Conservation (phyloP, 768 basidiomycete genomes). For the Strobilomyces dryophilus region DNA sequence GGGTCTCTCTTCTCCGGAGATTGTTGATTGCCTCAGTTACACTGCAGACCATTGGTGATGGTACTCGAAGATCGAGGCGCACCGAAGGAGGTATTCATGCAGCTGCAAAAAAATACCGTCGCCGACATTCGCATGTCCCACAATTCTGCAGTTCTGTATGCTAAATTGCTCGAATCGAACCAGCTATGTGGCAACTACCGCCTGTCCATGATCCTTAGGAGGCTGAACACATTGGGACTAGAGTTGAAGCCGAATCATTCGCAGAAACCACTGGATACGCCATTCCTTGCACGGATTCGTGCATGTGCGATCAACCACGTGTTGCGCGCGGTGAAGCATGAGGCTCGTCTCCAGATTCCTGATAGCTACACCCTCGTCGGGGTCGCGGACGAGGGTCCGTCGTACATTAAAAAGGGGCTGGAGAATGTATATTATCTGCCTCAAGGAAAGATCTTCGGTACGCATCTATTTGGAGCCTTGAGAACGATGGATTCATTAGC, state of each 20-base stretch:
- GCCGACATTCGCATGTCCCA: constrained; percentile 49
- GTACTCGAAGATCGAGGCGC: constrained; percentile 75
- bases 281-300: constrained; percentile 57
- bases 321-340: constrained; percentile 70
- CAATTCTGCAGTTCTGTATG: constrained; percentile 49
- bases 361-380: constrained; percentile 70
- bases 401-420: constrained; percentile 47
- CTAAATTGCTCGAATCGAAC: constrained; percentile 46
- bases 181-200: constrained; percentile 43
- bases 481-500: neutral
- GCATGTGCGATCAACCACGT: constrained; percentile 60
- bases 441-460: constrained; percentile 66
- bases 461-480: constrained; percentile 8
- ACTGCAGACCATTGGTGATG: constrained; percentile 64
- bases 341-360: constrained; percentile 69
- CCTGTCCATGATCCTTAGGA: constrained; percentile 48
- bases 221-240: constrained; percentile 45
- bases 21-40: neutral
- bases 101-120: constrained; percentile 48
- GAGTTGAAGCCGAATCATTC: constrained; percentile 38
- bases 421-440: constrained; percentile 51
- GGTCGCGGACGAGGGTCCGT: constrained; percentile 77
- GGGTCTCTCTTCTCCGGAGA: constrained; percentile 29
- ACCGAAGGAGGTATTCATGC: constrained; percentile 49
- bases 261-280: constrained; percentile 20